Conservation (phyloP, 768 basidiomycete species). For the Russula brevipes region DNA sequence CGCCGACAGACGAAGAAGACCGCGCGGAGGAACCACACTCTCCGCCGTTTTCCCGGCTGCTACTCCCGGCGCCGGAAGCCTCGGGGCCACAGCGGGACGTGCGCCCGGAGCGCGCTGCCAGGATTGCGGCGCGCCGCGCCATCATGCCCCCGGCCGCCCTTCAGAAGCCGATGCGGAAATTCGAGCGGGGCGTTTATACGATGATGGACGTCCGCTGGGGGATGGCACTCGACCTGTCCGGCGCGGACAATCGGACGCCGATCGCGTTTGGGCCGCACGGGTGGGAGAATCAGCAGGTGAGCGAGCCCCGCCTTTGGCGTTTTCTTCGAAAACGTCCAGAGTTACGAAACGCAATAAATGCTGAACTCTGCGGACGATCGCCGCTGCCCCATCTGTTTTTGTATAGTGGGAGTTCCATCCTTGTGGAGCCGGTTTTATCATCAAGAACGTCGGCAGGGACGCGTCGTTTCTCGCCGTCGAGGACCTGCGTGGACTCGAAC, state of each 20-base stretch:
- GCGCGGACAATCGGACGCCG: slow-evolving; percentile 19
- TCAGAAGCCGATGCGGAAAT: slow-evolving; percentile 7
- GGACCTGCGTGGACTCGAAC: slow-evolving; percentile 11
- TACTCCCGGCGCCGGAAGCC: slow-evolving; percentile 11
- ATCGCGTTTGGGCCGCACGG: slow-evolving; percentile 24
- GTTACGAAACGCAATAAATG: too few species aligned
- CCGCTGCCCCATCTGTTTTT: too few species aligned
- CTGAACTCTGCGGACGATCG: too few species aligned
- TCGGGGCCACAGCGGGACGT: slow-evolving; percentile 2
- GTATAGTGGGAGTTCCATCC: slow-evolving; percentile 22
- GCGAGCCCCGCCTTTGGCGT: background rate
- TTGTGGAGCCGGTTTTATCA: slow-evolving; percentile 15
- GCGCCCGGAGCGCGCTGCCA: slow-evolving; percentile 14
- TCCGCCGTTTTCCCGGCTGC: slow-evolving; percentile 17
- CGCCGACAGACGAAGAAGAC: slow-evolving; percentile 12
- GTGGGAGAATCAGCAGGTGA: slow-evolving; percentile 26
- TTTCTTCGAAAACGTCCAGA: too few species aligned
- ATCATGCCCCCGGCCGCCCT: background rate
- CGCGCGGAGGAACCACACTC: slow-evolving; percentile 9
- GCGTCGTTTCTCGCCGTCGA: slow-evolving; percentile 13
- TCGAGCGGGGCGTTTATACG: slow-evolving; percentile 23
- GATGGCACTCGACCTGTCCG: slow-evolving; percentile 23
- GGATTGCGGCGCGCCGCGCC: slow-evolving; percentile 13
- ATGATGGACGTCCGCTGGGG: slow-evolving; percentile 24
- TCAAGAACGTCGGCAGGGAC: slow-evolving; percentile 15